These are phyloP conservation scores for Ilex paraguariensis DNA, from an alignment of 305 asterid genomes.

Conservation along the genomic window DNA sequence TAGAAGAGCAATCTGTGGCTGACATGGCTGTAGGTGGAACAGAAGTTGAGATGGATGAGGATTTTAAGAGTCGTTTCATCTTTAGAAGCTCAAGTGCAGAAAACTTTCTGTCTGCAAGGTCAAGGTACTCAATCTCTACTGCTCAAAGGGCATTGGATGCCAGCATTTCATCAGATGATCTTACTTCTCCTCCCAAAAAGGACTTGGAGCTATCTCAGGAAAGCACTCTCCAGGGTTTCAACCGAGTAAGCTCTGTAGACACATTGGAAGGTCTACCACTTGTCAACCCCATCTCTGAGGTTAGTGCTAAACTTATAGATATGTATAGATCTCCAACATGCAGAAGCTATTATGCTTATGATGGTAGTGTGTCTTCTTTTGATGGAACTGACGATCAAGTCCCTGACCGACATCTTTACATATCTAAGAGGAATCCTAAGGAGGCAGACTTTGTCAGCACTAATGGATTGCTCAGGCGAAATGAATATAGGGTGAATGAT, in stretches of 20 bases:
- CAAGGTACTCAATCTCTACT: slow-evolving; percentile 15
- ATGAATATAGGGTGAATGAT: slow-evolving; percentile 20
- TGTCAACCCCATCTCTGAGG: slow-evolving; percentile 24
- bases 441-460: slow-evolving; percentile 22
- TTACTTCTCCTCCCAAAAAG: slow-evolving; percentile 34
- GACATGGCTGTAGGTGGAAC: slow-evolving; percentile 2
- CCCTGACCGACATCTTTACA: slow-evolving; percentile 25
- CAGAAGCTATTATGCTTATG: slow-evolving; percentile 47
- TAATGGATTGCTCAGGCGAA: slow-evolving; percentile 24
- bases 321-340: slow-evolving; percentile 33
- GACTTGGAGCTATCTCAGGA: slow-evolving; percentile 28
- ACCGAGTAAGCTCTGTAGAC: slow-evolving; percentile 37
- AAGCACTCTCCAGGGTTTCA: slow-evolving; percentile 25
- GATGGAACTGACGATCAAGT: slow-evolving; percentile 50
- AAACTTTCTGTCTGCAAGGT: slow-evolving; percentile 9
- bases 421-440: slow-evolving; percentile 33
- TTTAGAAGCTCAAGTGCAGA: slow-evolving; percentile 17
- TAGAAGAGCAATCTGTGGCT: slow-evolving; percentile 17
- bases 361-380: slow-evolving; percentile 70
- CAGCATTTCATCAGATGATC: slow-evolving; percentile 28
- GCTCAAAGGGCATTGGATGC: slow-evolving; percentile 30
- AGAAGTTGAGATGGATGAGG: slow-evolving; percentile 17
- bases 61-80: slow-evolving; percentile 4
- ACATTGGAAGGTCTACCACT: slow-evolving; percentile 30
- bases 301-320: slow-evolving; percentile 18